Base-by-base conservation (phyloP, 2,329 filamentous ascomycete genomes). In the Pseudogymnoascus sp. region DNA sequence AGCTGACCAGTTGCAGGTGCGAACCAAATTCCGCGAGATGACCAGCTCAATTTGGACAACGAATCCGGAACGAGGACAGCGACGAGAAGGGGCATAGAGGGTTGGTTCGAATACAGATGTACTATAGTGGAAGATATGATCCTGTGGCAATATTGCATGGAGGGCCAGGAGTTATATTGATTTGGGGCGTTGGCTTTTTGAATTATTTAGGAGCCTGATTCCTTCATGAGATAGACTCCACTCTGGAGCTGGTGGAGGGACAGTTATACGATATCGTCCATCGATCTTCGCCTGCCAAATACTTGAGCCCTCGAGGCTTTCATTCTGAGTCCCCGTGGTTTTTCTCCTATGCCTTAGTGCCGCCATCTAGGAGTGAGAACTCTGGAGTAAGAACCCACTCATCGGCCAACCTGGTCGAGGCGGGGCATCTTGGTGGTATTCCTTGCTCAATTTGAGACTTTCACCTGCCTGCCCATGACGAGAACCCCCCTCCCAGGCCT, bases 401-500 rank as follows among this genome's bases (percentile, higher is more conserved):
- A 16, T 29, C 8, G 45, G 29, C 49, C 49, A 16, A 2, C 23
- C 29, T 33, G n/a, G 6, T 33, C 49, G 5, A 55, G n/a, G 10
- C 14, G n/a, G 29, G 6, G 19, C 26, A 10, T 21, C 16, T 55
- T 55, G 1, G n/a, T 55, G 49, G 16, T 33, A 33, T 21, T 33
- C 5, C 29, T 14, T 55, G n/a, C 49, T 14, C 29, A 3, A n/a
- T 12, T 33, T 60, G 6, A 60, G 35, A 16, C 58, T 26, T 60
- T 72, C 67, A 73, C 64, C 72, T 65, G 11, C 67, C 70, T 16
- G 72, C 63, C 72, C 72, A 74, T 14, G 68, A 70, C 11, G 58
- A 23, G 58, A 60, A 60, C 5, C 49, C 49, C 4, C 65, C 66
- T 37, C 83, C 82, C 73, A 85, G 83, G 65, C 81, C 83, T 19